A percentile compares a stretch with the other conserved stretches of the same genome.
Conservation (phyloP, 106 monocot species). For the Acorus gramineus region DNA sequence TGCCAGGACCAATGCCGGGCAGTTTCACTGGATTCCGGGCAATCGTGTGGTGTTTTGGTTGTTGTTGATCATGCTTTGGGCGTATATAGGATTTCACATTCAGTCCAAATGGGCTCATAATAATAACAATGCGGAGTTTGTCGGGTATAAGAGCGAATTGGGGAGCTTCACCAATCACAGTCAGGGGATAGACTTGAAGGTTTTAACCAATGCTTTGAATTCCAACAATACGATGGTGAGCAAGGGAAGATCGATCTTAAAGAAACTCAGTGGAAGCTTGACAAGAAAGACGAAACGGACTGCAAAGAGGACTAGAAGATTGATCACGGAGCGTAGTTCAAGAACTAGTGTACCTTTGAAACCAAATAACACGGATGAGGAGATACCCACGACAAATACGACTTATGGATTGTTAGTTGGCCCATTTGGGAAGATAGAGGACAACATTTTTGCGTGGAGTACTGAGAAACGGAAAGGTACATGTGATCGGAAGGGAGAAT, state of each 20-base stretch:
- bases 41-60: constrained; percentile 61
- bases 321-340: constrained; percentile 6
- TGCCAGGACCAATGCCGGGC: constrained; percentile 10
- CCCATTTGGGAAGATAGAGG: constrained; percentile 72
- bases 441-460: constrained; percentile 53
- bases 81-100: constrained; percentile 62
- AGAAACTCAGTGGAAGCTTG: constrained; percentile 21
- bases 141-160: constrained; percentile 35
- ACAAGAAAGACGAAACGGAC: constrained; percentile 13
- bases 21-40: constrained; percentile 36
- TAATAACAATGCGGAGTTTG: constrained; percentile 39
- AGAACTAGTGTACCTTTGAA: not conserved
- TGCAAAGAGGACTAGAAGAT: constrained; percentile 18
- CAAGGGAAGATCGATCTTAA: constrained; percentile 8
- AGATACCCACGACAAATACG: constrained; percentile 51
- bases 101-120: constrained; percentile 80
- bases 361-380: constrained; percentile 33
- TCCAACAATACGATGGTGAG: not conserved
- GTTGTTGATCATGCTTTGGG: constrained; percentile 59
- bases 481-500: constrained; percentile 57
- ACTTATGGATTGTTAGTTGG: constrained; percentile 75
- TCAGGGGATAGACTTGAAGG: no score
- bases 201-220: no score
- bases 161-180: not conserved
- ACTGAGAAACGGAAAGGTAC: constrained; percentile 52